A percentile compares a stretch with the other conserved stretches of the same genome.
phyloP scores from a whole-genome alignment of 225 moss, liverwort and hornwort genomes.

The Physcomitrellopsis africana region DNA sequence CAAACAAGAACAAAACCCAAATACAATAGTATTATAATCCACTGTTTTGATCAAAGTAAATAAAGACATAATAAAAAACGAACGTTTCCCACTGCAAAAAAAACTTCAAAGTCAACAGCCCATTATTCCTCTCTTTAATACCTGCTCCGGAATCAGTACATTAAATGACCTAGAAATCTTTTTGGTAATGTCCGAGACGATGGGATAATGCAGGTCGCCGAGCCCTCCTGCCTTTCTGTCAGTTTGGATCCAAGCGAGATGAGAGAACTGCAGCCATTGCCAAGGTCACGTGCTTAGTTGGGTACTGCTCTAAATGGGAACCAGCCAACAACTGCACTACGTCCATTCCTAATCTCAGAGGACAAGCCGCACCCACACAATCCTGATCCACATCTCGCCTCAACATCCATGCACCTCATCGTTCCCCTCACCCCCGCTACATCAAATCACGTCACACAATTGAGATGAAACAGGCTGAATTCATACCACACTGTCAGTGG shows the following conservation, averaged over 20 bases:
- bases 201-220: constrained; percentile 84
- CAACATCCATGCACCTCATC: no score
- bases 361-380: no score
- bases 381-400: no score
- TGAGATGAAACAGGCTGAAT: not conserved
- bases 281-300: not conserved
- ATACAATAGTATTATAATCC: no score
- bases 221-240: constrained; percentile 88
- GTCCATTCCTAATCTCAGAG: not conserved
- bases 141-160: constrained; percentile 92
- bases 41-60: no score
- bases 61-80: no score
- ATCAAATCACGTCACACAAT: no score
- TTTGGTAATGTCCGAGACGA: constrained; percentile 94
- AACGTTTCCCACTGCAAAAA: no score
- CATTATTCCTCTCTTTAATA: constrained; percentile 16
- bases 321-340: no score
- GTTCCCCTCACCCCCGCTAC: no score
- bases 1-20: no score
- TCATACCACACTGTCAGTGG: constrained; percentile 92
- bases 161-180: constrained; percentile 70
- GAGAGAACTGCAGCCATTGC: constrained; percentile 74
- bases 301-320: no score
- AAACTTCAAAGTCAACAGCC: not conserved
- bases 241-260: constrained; percentile 97